phyloP scores from a whole-genome alignment of 2,329 filamentous ascomycete species.

The Hypocrella siamensis region DNA sequence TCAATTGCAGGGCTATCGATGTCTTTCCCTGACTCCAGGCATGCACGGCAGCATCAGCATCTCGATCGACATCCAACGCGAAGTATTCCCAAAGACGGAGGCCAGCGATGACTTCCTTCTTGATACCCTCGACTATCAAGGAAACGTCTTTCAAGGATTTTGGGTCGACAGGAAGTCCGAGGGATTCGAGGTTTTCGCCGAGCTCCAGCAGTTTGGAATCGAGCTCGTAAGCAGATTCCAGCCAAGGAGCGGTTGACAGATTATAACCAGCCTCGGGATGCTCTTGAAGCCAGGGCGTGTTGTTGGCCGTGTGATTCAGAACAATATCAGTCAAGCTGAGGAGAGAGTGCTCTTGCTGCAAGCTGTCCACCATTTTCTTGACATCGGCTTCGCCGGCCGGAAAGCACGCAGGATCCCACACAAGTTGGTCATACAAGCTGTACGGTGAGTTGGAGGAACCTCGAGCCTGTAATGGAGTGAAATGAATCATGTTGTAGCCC shows the following conservation, averaged over 20 bases:
- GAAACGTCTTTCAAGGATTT: conserved; percentile 56
- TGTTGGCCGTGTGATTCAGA: conserved; percentile 94
- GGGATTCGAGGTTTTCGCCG: conserved; percentile 52
- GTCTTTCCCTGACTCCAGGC: conserved; percentile 53
- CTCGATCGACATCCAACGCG: conserved; percentile 60
- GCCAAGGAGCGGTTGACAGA: conserved; percentile 70
- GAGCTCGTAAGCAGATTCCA: conserved; percentile 47
- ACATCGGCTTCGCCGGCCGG: conserved; percentile 76
- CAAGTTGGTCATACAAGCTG: conserved; percentile 84
- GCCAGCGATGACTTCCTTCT: conserved; percentile 60
- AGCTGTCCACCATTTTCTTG: conserved; percentile 55
- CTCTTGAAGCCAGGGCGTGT: conserved; percentile 83
- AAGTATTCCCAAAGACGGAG: conserved; percentile 92
- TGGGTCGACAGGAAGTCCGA: conserved; percentile 64
- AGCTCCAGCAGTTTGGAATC: conserved; percentile 55
- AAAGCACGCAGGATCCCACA: conserved; percentile 71
- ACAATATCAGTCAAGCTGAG: conserved; percentile 91
- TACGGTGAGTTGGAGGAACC: conserved; percentile 92
- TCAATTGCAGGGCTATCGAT: conserved; percentile 31
- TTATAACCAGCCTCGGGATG: conserved; percentile 96
- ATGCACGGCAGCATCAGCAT: conserved; percentile 52
- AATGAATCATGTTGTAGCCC: conserved; percentile 98
- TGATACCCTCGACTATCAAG: conserved; percentile 70
- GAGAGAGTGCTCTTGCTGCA: conserved; percentile 74
- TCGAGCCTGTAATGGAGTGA: conserved; percentile 81